Evolutionary conservation across 208 protist species (phyloP).

Genomic region (Leishmania guyanensis): DNA sequence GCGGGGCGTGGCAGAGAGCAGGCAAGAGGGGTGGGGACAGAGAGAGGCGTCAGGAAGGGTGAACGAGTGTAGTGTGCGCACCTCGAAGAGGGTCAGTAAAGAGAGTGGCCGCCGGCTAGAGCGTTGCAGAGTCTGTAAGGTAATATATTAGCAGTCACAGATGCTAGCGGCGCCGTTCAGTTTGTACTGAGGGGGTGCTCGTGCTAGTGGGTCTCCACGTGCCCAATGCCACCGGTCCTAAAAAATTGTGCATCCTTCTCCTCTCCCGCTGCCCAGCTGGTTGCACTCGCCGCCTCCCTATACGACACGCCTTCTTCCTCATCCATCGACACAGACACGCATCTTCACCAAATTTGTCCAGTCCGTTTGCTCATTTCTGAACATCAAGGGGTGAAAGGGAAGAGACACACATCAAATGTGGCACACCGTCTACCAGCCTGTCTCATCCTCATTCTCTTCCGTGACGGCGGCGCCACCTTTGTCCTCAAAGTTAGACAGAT

Average conservation of each 20-base stretch:
- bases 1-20: not conserved
- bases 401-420: not conserved
- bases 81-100: not conserved
- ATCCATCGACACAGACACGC: not conserved
- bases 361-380: not conserved
- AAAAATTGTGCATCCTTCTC: not conserved
- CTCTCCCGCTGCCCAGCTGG: not conserved
- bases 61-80: not conserved
- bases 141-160: not conserved
- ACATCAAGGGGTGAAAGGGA: not conserved
- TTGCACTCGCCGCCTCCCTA: not conserved
- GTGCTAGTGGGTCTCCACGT: not conserved
- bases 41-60: not conserved
- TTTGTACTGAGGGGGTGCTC: not conserved
- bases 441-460: slow-evolving; percentile 36
- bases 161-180: not conserved
- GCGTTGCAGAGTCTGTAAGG: not conserved
- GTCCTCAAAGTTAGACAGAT: slow-evolving; percentile 51
- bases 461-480: slow-evolving; percentile 39
- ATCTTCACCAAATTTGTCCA: not conserved
- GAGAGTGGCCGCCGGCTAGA: not conserved
- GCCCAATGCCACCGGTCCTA: not conserved
- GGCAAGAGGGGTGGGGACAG: not conserved
- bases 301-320: not conserved
- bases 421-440: slow-evolving; percentile 27